Conservation (phyloP, 2,329 filamentous ascomycete species). For the Pezicula neosporulosa region DNA sequence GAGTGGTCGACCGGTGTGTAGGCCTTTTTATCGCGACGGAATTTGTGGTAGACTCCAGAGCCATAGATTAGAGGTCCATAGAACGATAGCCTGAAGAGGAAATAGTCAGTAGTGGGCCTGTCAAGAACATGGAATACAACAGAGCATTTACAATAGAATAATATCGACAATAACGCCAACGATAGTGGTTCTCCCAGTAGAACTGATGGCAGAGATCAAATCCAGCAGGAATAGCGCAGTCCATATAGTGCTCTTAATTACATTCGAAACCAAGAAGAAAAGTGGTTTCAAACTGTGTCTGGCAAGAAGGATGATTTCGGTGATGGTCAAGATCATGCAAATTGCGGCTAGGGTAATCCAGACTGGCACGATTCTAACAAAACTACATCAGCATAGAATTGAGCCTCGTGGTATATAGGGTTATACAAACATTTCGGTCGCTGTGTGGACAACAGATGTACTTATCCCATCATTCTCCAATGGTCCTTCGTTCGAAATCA, state of each 20-base stretch:
- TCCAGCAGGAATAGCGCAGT: conserved; percentile 13
- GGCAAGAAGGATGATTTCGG: conserved; percentile 21
- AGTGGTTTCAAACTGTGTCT: conserved; percentile 17
- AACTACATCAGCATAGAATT: background rate
- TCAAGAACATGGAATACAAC: background rate
- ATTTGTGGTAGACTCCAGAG: conserved; percentile 15
- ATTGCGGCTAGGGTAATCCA: conserved; percentile 11
- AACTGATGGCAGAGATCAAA: conserved; percentile 9
- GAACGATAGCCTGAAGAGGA: conserved; percentile 15
- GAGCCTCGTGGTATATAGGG: background rate
- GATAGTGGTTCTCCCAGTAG: conserved; percentile 1
- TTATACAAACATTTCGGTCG: background rate
- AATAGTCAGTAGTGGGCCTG: background rate
- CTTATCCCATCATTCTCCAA: background rate
- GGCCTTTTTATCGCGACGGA: conserved; percentile 3
- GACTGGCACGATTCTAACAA: conserved; percentile 3
- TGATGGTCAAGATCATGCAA: conserved; percentile 18
- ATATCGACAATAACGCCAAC: conserved; percentile 12
- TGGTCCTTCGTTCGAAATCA: background rate
- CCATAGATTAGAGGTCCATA: conserved; percentile 22
- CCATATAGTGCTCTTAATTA: conserved; percentile 17
- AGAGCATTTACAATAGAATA: conserved; percentile 14
- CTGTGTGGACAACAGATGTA: background rate
- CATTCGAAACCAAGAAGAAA: conserved; percentile 18
- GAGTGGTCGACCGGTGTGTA: conserved; percentile 9